phyloP scores from a whole-genome alignment of 169 alveolate species.

The Plasmodium blacklocki region DNA sequence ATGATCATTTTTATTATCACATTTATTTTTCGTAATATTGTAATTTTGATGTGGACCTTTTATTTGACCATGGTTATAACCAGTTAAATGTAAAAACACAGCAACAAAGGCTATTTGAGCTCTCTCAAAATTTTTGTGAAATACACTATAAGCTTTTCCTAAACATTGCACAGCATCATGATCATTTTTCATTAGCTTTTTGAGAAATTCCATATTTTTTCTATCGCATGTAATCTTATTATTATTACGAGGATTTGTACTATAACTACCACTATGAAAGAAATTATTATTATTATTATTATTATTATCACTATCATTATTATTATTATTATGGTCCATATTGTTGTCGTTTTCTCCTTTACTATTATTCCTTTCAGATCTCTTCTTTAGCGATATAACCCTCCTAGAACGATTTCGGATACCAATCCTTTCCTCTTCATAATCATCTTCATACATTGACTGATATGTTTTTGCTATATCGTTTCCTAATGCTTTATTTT shows the following conservation, averaged over 20 bases:
- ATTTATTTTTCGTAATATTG: not conserved
- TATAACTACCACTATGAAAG: too few species aligned
- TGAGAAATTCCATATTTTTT: conserved; percentile 49
- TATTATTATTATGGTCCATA: not conserved
- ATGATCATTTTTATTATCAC: not conserved
- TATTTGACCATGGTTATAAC: conserved; percentile 39
- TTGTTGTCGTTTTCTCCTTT: not conserved
- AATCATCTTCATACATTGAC: conserved; percentile 22
- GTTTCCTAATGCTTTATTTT: conserved; percentile 11
- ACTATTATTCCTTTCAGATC: not conserved
- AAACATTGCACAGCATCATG: conserved; percentile 55
- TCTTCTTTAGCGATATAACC: not conserved
- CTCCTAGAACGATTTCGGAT: not conserved
- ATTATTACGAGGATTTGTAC: not conserved
- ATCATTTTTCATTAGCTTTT: conserved; percentile 45
- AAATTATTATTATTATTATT: too few species aligned
- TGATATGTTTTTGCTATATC: conserved; percentile 18
- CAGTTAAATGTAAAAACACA: conserved; percentile 66
- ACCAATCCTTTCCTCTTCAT: too few species aligned
- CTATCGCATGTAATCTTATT: not conserved
- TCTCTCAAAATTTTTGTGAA: conserved; percentile 75
- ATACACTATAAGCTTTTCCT: conserved; percentile 49
- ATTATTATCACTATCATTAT: too few species aligned
- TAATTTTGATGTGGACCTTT: not conserved
- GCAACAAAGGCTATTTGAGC: conserved; percentile 73